Evolutionary conservation across 192 early-diverging fungal genomes (phyloP).

Genomic region (Lunasporangiospora selenospora): DNA sequence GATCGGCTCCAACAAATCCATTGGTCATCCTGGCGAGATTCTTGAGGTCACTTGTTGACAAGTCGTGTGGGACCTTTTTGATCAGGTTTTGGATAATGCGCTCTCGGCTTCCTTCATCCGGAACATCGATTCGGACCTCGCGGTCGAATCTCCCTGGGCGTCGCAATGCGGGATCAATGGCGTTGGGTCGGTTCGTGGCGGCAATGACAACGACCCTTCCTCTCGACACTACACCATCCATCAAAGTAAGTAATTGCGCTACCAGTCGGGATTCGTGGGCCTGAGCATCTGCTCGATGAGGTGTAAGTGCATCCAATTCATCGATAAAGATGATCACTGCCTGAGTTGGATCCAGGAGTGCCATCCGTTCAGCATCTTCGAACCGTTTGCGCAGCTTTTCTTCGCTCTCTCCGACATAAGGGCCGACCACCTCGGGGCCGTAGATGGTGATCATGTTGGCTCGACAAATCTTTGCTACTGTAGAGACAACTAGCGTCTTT

Average conservation of each 20-base stretch:
- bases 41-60: slow-evolving; percentile 17
- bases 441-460: slow-evolving; percentile 80
- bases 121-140: slow-evolving; percentile 83
- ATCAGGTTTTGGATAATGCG: slow-evolving; percentile 70
- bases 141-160: slow-evolving; percentile 90
- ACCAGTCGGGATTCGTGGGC: slow-evolving; percentile 81
- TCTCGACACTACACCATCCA: slow-evolving; percentile 81
- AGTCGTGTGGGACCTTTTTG: slow-evolving; percentile 54
- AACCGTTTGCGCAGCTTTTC: slow-evolving; percentile 76
- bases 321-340: slow-evolving; percentile 95
- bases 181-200: slow-evolving; percentile 91
- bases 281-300: slow-evolving; percentile 63
- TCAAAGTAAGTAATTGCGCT: slow-evolving; percentile 86
- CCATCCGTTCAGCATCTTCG: slow-evolving; percentile 61
- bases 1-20: slow-evolving; percentile 96
- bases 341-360: slow-evolving; percentile 14
- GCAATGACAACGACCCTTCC: slow-evolving; percentile 77
- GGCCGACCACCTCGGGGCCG: slow-evolving; percentile 85
- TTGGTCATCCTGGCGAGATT: slow-evolving; percentile 71
- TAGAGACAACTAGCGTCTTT: slow-evolving; percentile 86
- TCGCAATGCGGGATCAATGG: slow-evolving; percentile 82
- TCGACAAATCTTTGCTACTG: slow-evolving; percentile 65
- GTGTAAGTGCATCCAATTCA: slow-evolving; percentile 88
- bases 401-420: slow-evolving; percentile 91
- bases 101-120: slow-evolving; percentile 63